A percentile compares a stretch with the other conserved stretches of the same genome.
Conservation (phyloP, 805 yeast genomes). For the Saturnispora gosingensis region DNA sequence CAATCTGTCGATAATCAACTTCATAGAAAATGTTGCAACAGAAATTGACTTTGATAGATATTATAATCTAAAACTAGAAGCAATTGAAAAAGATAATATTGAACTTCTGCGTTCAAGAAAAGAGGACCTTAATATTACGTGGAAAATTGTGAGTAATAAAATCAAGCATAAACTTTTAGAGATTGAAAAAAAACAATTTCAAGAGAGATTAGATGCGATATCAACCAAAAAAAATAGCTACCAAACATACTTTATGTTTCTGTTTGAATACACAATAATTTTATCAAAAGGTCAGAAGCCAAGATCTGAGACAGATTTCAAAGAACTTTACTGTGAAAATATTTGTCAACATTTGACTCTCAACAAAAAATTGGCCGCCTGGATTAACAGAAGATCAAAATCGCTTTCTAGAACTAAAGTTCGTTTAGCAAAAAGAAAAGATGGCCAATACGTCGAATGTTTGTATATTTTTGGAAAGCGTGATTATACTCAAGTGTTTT, state of each 20-base stretch:
- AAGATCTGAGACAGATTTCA: not conserved
- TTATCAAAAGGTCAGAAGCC: not conserved
- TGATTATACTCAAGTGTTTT: conserved; percentile 1
- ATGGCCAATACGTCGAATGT: not conserved
- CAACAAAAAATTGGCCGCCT: not conserved
- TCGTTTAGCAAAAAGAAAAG: not conserved
- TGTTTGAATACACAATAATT: conserved; percentile 6
- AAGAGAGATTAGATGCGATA: not conserved
- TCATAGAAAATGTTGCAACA: not conserved
- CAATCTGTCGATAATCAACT: not conserved
- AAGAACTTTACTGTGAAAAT: not conserved
- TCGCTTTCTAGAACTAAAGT: conserved; percentile 1
- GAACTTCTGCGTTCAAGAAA: not conserved
- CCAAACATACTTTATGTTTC: conserved; percentile 2
- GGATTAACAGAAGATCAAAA: conserved; percentile 3
- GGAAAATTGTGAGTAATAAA: conserved; percentile 1
- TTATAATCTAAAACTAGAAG: not conserved
- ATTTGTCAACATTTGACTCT: conserved; percentile 1
- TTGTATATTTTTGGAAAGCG: conserved; percentile 3
- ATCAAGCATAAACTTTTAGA: not conserved
- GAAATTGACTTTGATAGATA: not conserved
- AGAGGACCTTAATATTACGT: not conserved
- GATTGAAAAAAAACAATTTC: conserved; percentile 1
- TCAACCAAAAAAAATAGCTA: not conserved
- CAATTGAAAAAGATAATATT: not conserved